Base-by-base conservation (phyloP, 768 basidiomycete genomes). In the Albatrellus ellisii region DNA sequence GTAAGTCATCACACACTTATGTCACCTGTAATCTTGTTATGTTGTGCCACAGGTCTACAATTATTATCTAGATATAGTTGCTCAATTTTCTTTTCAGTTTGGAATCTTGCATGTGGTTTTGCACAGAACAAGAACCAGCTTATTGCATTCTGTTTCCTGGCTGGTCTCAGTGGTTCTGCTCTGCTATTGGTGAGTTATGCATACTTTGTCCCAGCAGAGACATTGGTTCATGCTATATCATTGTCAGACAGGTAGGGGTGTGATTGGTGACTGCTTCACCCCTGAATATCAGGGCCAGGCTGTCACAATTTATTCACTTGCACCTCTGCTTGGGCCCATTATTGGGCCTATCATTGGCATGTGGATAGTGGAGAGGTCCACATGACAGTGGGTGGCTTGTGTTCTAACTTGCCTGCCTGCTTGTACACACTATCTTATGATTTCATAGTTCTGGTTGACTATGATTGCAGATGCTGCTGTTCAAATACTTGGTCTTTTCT, bases 381-480 rank as follows among this genome's bases (percentile, higher is more conserved):
- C 74, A 0, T 85, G 82, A 82, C 64, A 77, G 54, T 84, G 78
- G 80, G 78, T 80, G 35, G 75, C 73, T 55, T 10, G 34, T 18
- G 18, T 21, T 10, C 18, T 18, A n/a, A 11, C 3, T 1, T 36
- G 11, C 18, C 15, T 10, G 4, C 4, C 12, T 18, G n/a, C n/a
- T n/a, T n/a, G n/a, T n/a, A 18, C 1, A n/a, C 18, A 10, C 10
- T 36, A 4, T n/a, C 34, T 36, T n/a, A 36, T 36, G 14, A 6
- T 10, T 6, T 4, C 18, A 11, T 2, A 36, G 34, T 36, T n/a
- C 34, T 36, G 22, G 11, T 36, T 21, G 3, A 36, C 34, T n/a
- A n/a, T 21, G 24, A 75, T 80, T 26, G 62, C 69, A 0, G 75
- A 72, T 46, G 74, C 61, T 0, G 46, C 51, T 11, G 55, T 85